These are phyloP conservation scores for Lepraria neglecta DNA, from an alignment of 495 filamentous ascomycete species.

Conservation along the genomic window DNA sequence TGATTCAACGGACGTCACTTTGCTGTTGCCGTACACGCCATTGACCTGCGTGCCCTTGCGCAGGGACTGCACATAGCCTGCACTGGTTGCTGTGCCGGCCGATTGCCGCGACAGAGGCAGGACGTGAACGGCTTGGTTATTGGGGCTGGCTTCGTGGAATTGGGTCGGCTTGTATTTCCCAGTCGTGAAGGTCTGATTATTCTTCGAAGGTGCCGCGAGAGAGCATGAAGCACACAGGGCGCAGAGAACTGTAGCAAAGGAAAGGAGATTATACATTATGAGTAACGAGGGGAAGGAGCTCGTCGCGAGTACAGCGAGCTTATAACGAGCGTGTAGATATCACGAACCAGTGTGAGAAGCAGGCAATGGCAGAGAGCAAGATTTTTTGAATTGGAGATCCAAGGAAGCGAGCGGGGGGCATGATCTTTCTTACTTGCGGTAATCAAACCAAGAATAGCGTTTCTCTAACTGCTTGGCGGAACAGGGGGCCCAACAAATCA, in stretches of 20 bases:
- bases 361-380: not conserved
- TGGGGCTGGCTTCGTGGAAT: constrained; percentile 10
- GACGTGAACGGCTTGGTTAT: constrained; percentile 15
- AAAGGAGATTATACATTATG: constrained; percentile 8
- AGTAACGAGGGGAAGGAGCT: not conserved
- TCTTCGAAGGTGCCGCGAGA: not conserved
- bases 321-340: not conserved
- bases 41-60: constrained; percentile 22
- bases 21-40: constrained; percentile 17
- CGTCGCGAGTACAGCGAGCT: constrained; percentile 1
- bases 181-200: constrained; percentile 3
- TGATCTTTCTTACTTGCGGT: too few relatives aligned
- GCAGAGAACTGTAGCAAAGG: not conserved
- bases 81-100: constrained; percentile 8
- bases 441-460: too few relatives aligned
- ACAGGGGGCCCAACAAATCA: too few relatives aligned
- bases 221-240: not conserved
- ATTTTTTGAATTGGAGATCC: not conserved
- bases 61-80: constrained; percentile 20
- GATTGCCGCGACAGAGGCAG: constrained; percentile 12
- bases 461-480: too few relatives aligned
- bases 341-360: not conserved
- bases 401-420: not conserved
- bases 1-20: constrained; percentile 15
- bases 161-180: not conserved